Percentiles rank a stretch among this genome's conserved stretches.
These are phyloP conservation scores for Rutstroemia sp. DNA, from an alignment of 2,329 filamentous ascomycete species.

Conservation along the genomic window DNA sequence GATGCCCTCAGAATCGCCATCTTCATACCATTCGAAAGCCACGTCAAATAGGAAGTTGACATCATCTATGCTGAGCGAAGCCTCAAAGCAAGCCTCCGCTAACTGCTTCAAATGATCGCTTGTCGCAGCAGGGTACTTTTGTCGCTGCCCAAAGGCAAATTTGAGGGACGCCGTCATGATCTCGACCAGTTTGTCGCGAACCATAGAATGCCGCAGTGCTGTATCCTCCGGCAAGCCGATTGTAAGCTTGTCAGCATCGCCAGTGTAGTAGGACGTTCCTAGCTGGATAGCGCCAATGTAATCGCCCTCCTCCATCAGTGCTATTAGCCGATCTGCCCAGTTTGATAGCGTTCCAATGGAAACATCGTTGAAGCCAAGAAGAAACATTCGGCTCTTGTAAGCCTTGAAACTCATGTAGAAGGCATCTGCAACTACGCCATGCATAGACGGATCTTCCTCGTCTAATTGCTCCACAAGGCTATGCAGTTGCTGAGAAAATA, in stretches of 20 bases:
- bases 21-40: constrained; percentile 84
- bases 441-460: constrained; percentile 81
- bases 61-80: constrained; percentile 71
- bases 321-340: constrained; percentile 90
- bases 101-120: constrained; percentile 62
- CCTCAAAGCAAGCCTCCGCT: constrained; percentile 74
- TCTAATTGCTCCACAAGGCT: constrained; percentile 80
- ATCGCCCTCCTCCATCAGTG: constrained; percentile 94
- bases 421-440: constrained; percentile 92
- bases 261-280: constrained; percentile 86
- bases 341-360: constrained; percentile 90
- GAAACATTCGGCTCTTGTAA: constrained; percentile 88
- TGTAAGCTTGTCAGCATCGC: constrained; percentile 86
- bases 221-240: constrained; percentile 88
- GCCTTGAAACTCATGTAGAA: constrained; percentile 97
- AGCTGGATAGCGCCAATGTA: constrained; percentile 87
- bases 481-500: constrained; percentile 84
- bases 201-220: constrained; percentile 65
- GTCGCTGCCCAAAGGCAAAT: constrained; percentile 70
- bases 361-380: constrained; percentile 89
- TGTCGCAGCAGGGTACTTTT: constrained; percentile 37
- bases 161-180: constrained; percentile 90
- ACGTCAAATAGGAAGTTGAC: constrained; percentile 84
- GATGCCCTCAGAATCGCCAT: constrained; percentile 61
- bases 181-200: constrained; percentile 81